Conservation (phyloP, 345 rosid species). For the Melaleuca alternifolia region DNA sequence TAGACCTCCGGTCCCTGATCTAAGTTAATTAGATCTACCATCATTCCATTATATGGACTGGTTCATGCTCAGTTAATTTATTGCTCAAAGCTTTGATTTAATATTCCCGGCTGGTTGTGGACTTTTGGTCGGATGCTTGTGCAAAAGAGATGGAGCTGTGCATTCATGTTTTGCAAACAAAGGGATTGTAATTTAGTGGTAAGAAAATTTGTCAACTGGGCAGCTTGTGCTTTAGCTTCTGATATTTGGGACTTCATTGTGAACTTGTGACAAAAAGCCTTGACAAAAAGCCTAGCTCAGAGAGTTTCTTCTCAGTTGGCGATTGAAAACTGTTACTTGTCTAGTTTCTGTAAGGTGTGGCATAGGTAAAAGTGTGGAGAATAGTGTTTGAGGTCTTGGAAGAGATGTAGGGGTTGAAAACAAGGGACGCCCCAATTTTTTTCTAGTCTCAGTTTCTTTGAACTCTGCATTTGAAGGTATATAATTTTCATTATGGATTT, state of each 20-base stretch:
- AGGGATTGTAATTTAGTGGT: not conserved
- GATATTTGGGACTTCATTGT: not conserved
- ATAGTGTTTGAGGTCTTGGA: not conserved
- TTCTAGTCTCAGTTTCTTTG: not conserved
- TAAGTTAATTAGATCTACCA: not conserved
- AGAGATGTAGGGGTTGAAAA: not conserved
- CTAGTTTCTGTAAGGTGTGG: not conserved
- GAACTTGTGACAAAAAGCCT: not conserved
- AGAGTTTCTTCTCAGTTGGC: not conserved
- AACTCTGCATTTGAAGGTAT: not conserved
- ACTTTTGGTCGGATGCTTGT: not conserved
- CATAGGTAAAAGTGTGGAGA: not conserved
- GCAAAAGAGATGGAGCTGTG: not conserved
- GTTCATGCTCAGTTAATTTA: not conserved
- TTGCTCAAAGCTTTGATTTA: not conserved
- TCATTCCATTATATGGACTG: not conserved
- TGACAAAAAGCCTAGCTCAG: not conserved
- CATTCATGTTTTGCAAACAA: not conserved
- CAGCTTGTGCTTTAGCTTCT: not conserved
- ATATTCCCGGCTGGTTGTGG: not conserved
- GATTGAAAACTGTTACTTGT: not conserved
- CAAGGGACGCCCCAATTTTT: not conserved
- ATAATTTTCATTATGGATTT: not conserved
- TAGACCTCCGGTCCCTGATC: conserved; percentile 22
- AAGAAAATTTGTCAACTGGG: not conserved